These are phyloP conservation scores for Ophiognomonia clavigignenti-juglandacearum DNA, from an alignment of 2,329 filamentous ascomycete species.

Conservation along the genomic window DNA sequence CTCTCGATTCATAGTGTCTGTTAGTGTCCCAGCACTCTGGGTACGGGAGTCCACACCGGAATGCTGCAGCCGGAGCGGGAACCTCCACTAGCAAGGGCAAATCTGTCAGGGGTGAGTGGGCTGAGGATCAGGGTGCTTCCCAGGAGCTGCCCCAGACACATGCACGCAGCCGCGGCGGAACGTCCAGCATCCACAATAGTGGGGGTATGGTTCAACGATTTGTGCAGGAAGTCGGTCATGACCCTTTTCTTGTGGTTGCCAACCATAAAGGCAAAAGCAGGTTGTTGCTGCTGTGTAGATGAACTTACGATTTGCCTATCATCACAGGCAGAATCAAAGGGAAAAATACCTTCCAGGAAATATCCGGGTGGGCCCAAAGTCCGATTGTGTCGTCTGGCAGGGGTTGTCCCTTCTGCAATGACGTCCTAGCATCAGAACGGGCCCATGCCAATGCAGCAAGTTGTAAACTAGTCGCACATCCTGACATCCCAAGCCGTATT, in stretches of 20 bases:
- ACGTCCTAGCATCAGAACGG: constrained; percentile 10
- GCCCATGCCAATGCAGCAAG: constrained; percentile 14
- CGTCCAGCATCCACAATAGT: too few relatives aligned
- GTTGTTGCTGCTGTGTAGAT: too few relatives aligned
- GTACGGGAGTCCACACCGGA: not conserved
- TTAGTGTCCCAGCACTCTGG: not conserved
- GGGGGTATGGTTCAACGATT: not conserved
- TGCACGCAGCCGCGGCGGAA: too few relatives aligned
- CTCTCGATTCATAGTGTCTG: not conserved
- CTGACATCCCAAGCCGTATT: constrained; percentile 10
- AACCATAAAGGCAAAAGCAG: too few relatives aligned
- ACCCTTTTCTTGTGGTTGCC: not conserved
- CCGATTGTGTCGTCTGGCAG: not conserved
- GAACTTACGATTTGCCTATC: not conserved
- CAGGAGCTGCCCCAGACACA: not conserved
- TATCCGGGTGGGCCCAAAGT: too few relatives aligned
- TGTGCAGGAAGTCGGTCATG: not conserved
- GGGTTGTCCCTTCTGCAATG: constrained; percentile 6
- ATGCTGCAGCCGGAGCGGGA: not conserved
- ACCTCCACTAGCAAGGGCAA: constrained; percentile 1
- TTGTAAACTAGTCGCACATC: too few relatives aligned
- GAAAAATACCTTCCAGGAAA: constrained; percentile 4
- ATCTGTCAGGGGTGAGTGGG: not conserved
- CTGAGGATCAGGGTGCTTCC: not conserved
- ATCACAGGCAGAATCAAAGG: not conserved